phyloP scores from a whole-genome alignment of 73 alveolate species.

The Paramecium biaurelia region DNA sequence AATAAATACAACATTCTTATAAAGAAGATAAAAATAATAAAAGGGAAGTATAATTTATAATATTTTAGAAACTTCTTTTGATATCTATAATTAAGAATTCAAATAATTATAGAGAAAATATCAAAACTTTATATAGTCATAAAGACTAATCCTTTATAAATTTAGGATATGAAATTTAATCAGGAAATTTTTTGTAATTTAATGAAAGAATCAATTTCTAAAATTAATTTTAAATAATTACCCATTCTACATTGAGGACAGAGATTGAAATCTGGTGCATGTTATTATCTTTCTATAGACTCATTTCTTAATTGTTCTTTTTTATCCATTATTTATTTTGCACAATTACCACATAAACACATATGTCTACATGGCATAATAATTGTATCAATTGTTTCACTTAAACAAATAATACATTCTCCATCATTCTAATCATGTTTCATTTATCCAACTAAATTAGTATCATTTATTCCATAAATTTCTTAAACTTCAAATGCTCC shows the following conservation, averaged over 20 bases:
- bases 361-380: constrained; percentile 53
- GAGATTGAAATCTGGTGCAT: constrained; percentile 4
- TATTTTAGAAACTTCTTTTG: too few relatives aligned
- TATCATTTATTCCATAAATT: constrained; percentile 20
- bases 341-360: constrained; percentile 38
- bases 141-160: neutral
- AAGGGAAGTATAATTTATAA: too few relatives aligned
- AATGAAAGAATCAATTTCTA: constrained; percentile 34
- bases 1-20: too few relatives aligned
- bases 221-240: neutral
- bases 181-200: constrained; percentile 15
- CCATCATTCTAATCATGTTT: neutral
- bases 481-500: constrained; percentile 30
- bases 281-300: neutral
- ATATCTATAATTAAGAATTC: too few relatives aligned
- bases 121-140: neutral
- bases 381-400: constrained; percentile 13
- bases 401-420: neutral
- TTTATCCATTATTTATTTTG: neutral
- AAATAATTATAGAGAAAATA: too few relatives aligned
- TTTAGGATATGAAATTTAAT: neutral
- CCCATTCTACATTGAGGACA: constrained; percentile 52
- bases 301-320: neutral
- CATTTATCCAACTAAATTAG: neutral
- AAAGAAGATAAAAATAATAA: too few relatives aligned